phyloP scores from a whole-genome alignment of 1,284 basidiomycete species.

The Amylostereum chailletii region DNA sequence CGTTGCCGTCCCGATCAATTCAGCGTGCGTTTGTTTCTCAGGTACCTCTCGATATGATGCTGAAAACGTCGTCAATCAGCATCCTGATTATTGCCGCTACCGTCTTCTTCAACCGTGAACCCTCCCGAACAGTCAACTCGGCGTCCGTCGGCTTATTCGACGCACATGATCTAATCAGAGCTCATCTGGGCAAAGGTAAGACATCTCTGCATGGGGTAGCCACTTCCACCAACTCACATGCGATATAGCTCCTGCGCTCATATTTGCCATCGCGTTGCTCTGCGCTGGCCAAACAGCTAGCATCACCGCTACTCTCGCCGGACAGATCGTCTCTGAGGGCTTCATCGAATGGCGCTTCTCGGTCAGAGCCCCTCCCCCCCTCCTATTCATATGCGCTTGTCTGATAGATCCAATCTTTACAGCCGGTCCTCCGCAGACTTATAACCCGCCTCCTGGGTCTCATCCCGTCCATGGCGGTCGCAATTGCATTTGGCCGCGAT shows the following conservation, averaged over 20 bases:
- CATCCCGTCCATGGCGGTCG: slow-evolving; percentile 81
- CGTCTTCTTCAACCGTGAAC: slow-evolving; percentile 61
- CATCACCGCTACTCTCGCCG: slow-evolving; percentile 88
- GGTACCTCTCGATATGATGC: no score
- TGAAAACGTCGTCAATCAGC: slow-evolving; percentile 24
- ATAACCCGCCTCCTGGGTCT: slow-evolving; percentile 81
- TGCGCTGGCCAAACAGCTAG: slow-evolving; percentile 89
- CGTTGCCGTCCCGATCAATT: slow-evolving; percentile 49
- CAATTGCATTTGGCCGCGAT: slow-evolving; percentile 60
- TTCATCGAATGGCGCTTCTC: slow-evolving; percentile 88
- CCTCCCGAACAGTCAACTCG: slow-evolving; percentile 17
- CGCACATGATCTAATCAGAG: slow-evolving; percentile 66
- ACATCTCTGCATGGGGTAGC: slow-evolving; percentile 5
- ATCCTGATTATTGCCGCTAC: slow-evolving; percentile 63
- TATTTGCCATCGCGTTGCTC: slow-evolving; percentile 83
- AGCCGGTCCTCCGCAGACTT: slow-evolving; percentile 77
- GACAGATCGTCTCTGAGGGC: slow-evolving; percentile 90
- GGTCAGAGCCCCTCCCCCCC: slow-evolving; percentile 31
- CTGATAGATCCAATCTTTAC: slow-evolving; percentile 1
- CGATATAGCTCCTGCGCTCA: slow-evolving; percentile 55
- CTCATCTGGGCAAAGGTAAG: slow-evolving; percentile 61
- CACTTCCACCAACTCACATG: neutral
- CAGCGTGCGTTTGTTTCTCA: slow-evolving; percentile 4
- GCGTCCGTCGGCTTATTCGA: slow-evolving; percentile 73
- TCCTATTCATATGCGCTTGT: slow-evolving; percentile 1